Base-by-base conservation (phyloP, 768 basidiomycete genomes). In the Pisolithus orientalis region DNA sequence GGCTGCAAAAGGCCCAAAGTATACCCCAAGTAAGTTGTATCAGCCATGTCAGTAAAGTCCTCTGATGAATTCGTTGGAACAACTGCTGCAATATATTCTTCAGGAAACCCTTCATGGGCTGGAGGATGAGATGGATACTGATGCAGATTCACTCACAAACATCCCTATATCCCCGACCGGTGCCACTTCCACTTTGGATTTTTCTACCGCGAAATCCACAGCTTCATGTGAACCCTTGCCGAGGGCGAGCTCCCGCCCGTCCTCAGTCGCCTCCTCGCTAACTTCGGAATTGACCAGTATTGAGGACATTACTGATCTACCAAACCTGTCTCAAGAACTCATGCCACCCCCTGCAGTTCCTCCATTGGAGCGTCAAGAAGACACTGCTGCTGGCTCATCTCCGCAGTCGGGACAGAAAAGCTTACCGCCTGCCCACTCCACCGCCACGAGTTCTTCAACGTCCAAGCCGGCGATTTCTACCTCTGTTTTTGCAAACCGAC, bases 1-100 rank as follows among this genome's bases (percentile, higher is more conserved):
- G 21, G 37, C 43, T 50, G 6, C 57, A 56, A 21, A 45, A 31
- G 17, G 56, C 57, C 43, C 56, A 44, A 37, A 44, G 27, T 43
- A 27, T 60, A 11, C 25, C 51, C 7, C 54, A 62, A 38, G 65
- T 68, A 54, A 16, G 63, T 53, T 11, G n/a, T n/a, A 21, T 39
- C 10, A 29, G 21, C 13, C 9, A 21, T 5, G 7, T 13, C 24
- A 16, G 31, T 2, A 34, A 29, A 34, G 1, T 32, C 10, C 24
- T n/a, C 21, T 48, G 37, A 48, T 9, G 4, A 29, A 31, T 43
- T n/a, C 3, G 46, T 11, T 40, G 32, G 37, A 59, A 11, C 6
- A 32, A 32, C 10, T 32, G 31, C 31, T 10, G 9, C 9, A 32
- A 32, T 9, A 10, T 32, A 2, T 31, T 31, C 31, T 32, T 32